These are phyloP conservation scores for Podospora conica DNA, from an alignment of 495 filamentous ascomycete species.

Conservation along the genomic window DNA sequence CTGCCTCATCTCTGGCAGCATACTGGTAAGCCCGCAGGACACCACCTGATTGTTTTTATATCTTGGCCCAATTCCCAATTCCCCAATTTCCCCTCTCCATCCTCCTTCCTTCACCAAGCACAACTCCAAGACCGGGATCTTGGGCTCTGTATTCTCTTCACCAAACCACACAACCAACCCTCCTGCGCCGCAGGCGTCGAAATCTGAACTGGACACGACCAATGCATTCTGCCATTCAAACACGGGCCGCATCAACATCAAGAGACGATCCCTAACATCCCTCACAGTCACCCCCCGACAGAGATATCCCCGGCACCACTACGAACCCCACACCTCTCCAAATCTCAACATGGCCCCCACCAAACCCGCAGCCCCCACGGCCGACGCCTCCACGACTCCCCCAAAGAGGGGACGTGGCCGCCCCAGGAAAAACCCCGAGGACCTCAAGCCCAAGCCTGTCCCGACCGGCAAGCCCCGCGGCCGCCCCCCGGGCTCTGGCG, in stretches of 20 bases:
- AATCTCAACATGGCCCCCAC: constrained; percentile 14
- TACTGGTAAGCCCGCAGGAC: no score
- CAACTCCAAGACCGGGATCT: no score
- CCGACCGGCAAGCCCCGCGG: constrained; percentile 41
- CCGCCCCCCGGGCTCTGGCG: constrained; percentile 37
- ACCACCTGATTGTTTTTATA: neutral
- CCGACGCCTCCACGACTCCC: constrained; percentile 12
- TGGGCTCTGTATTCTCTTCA: no score
- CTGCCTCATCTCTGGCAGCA: no score
- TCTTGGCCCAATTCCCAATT: neutral
- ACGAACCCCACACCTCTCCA: neutral
- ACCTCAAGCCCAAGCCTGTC: constrained; percentile 29
- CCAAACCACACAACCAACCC: no score
- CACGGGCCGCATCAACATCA: no score
- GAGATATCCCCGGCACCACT: no score
- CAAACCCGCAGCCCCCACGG: constrained; percentile 2
- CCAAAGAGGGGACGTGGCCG: constrained; percentile 43
- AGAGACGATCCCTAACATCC: no score
- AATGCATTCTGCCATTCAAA: no score
- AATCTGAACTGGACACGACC: no score
- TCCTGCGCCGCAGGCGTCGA: no score
- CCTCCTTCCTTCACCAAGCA: neutral
- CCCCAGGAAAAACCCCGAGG: constrained; percentile 33
- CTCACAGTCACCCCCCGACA: no score
- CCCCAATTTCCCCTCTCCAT: neutral